These are phyloP conservation scores for Acacia acuminata DNA, from an alignment of 306 rosid species.

Conservation along the genomic window DNA sequence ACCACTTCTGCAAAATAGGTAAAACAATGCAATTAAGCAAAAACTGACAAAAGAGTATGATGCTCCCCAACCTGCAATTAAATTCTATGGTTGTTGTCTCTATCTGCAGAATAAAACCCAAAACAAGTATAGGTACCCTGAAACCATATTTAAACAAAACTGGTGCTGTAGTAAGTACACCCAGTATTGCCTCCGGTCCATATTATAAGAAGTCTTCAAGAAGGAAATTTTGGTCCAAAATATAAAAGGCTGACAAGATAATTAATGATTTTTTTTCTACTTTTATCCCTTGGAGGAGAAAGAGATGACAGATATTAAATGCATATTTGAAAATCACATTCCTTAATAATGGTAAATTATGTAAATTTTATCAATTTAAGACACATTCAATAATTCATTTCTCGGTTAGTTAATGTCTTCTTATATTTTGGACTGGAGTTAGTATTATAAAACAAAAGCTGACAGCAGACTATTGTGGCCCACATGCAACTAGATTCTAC, in stretches of 20 bases:
- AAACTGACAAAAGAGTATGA: constrained; percentile 18
- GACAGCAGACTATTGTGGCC: constrained; percentile 3
- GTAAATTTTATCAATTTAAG: too few species aligned
- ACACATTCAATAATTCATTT: too few species aligned
- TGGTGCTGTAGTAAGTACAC: neutral
- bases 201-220: too few species aligned
- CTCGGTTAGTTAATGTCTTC: too few species aligned
- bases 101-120: constrained; percentile 1
- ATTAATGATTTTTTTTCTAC: too few species aligned
- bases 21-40: constrained; percentile 26
- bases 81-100: neutral
- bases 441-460: constrained; percentile 13
- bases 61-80: constrained; percentile 14
- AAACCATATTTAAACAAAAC: constrained; percentile 21
- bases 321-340: too few species aligned
- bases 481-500: constrained; percentile 12
- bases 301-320: too few species aligned
- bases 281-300: too few species aligned
- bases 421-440: too few species aligned
- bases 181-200: neutral
- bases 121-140: constrained; percentile 11
- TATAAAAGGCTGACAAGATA: too few species aligned
- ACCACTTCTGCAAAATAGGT: constrained; percentile 73
- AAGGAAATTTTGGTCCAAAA: too few species aligned
- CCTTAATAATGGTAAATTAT: too few species aligned